These are phyloP conservation scores for Teunomyces stri DNA, from an alignment of 805 yeast genomes.

Conservation along the genomic window DNA sequence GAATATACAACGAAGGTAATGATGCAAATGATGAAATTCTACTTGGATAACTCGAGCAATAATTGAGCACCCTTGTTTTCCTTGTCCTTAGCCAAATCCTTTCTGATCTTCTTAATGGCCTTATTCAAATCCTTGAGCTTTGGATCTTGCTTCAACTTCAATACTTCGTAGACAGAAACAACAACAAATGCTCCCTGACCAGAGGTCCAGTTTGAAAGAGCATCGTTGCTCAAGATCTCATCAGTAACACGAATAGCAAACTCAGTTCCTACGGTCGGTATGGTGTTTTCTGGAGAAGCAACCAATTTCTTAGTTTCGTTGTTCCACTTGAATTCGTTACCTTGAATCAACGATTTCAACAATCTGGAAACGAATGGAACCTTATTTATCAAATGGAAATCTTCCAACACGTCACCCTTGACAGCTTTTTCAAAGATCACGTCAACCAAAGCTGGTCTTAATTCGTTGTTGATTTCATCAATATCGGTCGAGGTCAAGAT, in stretches of 20 bases:
- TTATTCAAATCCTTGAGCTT: constrained; percentile 49
- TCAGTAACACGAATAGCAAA: constrained; percentile 57
- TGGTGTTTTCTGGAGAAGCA: constrained; percentile 35
- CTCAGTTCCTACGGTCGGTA: constrained; percentile 52
- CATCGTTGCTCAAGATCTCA: constrained; percentile 48
- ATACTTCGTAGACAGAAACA: constrained; percentile 72
- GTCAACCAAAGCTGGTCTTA: constrained; percentile 50
- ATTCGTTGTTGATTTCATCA: constrained; percentile 35
- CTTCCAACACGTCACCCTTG: constrained; percentile 65
- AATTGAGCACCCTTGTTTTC: constrained; percentile 63
- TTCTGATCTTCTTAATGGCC: constrained; percentile 51
- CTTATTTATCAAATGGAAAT: constrained; percentile 63
- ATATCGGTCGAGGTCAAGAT: constrained; percentile 54
- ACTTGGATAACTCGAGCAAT: constrained; percentile 24
- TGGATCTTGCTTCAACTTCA: constrained; percentile 40
- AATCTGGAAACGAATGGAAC: constrained; percentile 71
- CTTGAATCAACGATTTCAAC: constrained; percentile 74
- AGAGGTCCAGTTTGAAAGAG: constrained; percentile 61
- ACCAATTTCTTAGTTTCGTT: constrained; percentile 44
- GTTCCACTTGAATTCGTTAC: constrained; percentile 77
- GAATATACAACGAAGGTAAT: constrained; percentile 3
- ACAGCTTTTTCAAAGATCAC: constrained; percentile 53
- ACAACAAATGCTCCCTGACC: constrained; percentile 75
- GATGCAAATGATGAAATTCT: constrained; percentile 1
- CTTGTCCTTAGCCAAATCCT: constrained; percentile 40